Evolutionary conservation across 768 basidiomycete species (phyloP), one percentile per base, ranked within the genome.

Genomic region (Steccherinum ochraceum): DNA sequence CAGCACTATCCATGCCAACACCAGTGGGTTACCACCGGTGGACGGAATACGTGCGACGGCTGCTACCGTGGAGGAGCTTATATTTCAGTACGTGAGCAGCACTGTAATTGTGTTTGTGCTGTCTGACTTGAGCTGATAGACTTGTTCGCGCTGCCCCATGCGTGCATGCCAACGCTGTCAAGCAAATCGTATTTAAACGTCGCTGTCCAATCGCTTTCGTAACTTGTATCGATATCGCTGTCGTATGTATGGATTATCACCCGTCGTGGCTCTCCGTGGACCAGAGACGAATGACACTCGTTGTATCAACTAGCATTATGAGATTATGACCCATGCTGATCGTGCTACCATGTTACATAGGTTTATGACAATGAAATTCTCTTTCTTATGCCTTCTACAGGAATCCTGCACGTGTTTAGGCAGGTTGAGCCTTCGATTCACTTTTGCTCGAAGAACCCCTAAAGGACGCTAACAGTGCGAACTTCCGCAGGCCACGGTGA

Each of bases 1-100:
- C 30, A 51, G 26, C 50, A 46, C 4, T 35, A 12, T 27, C 50
- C 50, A 4, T 42, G 40, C 20, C 45, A 25, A n/a, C 50, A 51
- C 24, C 41, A 45, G 4, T 51, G 50, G 50, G 5, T 21, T 5
- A 24, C 40, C 4, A 16, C 10, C 11, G 13, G 11, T 18, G 44
- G 18, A 20, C 4, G 24, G 24, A 12, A 25, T 11, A 21, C 20
- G 4, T 51, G 50, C 23, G 25, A 27, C 23, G 16, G 24, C 5
- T 51, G 50, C 23, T 26, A 27, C 21, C 20, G 26, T 5, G 27
- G n/a, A 16, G 44, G 20, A 18, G 12, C 5, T 11, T 11, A 12
- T 18, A 18, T 46, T 16, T 46, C 16, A 20, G 50, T 51, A 24
- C 5, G 50, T 51, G 13, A 11, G 13, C 23, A 5, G n/a, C n/a